These are phyloP conservation scores for Globisporangium ultimum DNA, from an alignment of 352 stramenopile genomes.

Conservation along the genomic window DNA sequence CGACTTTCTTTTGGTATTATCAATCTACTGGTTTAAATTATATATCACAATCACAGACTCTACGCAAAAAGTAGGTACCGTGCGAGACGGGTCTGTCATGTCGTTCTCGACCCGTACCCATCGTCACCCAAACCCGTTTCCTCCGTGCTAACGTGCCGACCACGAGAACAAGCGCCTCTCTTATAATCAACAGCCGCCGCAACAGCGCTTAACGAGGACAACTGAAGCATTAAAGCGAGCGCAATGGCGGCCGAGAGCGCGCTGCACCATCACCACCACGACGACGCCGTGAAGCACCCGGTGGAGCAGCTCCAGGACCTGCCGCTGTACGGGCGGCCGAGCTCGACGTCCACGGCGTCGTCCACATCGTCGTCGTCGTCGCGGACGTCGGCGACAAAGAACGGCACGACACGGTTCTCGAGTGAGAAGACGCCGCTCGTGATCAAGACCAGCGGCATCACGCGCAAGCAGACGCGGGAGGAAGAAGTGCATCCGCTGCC, in stretches of 20 bases:
- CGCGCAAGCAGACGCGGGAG: neutral
- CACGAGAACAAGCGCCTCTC: constrained; percentile 1
- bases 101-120: neutral
- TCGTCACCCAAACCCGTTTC: constrained; percentile 8
- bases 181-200: too few relatives aligned
- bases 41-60: neutral
- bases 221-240: neutral
- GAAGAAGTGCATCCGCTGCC: constrained; percentile 73
- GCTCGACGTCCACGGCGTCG: constrained; percentile 1
- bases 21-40: neutral
- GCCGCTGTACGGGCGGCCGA: neutral
- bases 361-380: neutral
- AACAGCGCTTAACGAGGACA: neutral
- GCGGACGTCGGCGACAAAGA: neutral
- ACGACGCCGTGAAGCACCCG: constrained; percentile 8
- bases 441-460: constrained; percentile 25
- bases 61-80: neutral
- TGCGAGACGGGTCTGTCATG: constrained; percentile 16
- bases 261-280: constrained; percentile 2
- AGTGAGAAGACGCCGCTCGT: constrained; percentile 37
- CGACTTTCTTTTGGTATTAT: neutral
- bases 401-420: constrained; percentile 9
- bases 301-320: constrained; percentile 9
- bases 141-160: constrained; percentile 17
- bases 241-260: constrained; percentile 11